A percentile compares a stretch with the other conserved stretches of the same genome.
phyloP scores from a whole-genome alignment of 2,329 filamentous ascomycete species.

The Penicillium sp. region DNA sequence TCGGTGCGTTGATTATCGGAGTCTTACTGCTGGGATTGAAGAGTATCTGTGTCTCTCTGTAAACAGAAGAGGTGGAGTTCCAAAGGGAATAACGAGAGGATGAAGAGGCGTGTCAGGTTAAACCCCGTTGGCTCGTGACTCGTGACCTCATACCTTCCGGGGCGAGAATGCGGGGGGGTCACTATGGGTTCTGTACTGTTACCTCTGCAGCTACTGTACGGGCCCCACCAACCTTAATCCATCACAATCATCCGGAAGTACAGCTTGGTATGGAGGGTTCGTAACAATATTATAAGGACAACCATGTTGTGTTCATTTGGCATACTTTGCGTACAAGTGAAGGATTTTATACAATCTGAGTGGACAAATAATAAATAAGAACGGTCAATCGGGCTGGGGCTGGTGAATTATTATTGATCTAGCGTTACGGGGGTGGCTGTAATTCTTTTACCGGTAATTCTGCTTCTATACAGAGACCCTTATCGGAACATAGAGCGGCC shows the following conservation, averaged over 20 bases:
- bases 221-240: conserved; percentile 7
- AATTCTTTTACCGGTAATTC: not conserved
- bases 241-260: not conserved
- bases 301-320: not conserved
- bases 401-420: not conserved
- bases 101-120: conserved; percentile 1
- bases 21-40: conserved; percentile 7
- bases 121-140: conserved; percentile 19
- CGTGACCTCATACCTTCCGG: conserved; percentile 28
- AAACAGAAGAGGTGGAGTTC: not conserved
- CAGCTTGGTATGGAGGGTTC: not conserved
- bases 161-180: conserved; percentile 20
- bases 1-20: not conserved
- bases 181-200: not conserved
- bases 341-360: not conserved
- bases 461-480: not conserved
- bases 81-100: not conserved
- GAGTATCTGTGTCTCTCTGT: not conserved
- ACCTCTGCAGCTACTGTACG: not conserved
- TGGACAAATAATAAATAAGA: not conserved
- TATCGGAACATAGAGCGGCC: not conserved
- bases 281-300: not conserved
- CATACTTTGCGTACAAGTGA: not conserved
- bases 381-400: not conserved
- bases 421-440: not conserved